Evolutionary conservation across 345 rosid species (phyloP).

Genomic region (Noccaea caerulescens): DNA sequence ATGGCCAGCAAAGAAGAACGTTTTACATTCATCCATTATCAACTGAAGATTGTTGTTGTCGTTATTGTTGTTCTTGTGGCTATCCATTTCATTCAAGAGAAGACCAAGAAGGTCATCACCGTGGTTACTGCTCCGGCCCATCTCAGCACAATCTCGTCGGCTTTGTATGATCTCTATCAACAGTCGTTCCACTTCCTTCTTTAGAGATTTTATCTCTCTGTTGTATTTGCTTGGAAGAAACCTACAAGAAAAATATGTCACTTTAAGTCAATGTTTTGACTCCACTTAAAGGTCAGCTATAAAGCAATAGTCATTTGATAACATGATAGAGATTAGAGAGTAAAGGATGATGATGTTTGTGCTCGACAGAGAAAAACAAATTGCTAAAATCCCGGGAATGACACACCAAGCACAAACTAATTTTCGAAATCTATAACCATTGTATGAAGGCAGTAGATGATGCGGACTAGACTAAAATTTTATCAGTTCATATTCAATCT

Average conservation of each 20-base stretch:
- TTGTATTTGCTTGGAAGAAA: slow-evolving; percentile 88
- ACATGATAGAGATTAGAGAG: neutral
- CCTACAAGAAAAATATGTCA: slow-evolving; percentile 45
- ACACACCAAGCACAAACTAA: slow-evolving; percentile 20
- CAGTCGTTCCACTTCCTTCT: slow-evolving; percentile 78
- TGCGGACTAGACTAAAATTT: neutral
- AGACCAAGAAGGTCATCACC: slow-evolving; percentile 87
- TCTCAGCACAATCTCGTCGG: slow-evolving; percentile 70
- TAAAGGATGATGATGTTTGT: neutral
- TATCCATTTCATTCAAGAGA: slow-evolving; percentile 76
- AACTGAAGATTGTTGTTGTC: slow-evolving; percentile 59
- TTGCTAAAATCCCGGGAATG: slow-evolving; percentile 22
- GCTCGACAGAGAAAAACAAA: slow-evolving; percentile 30
- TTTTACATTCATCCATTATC: slow-evolving; percentile 97
- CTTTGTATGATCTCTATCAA: slow-evolving; percentile 84
- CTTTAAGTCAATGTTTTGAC: slow-evolving; percentile 17
- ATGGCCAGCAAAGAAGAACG: slow-evolving; percentile 97
- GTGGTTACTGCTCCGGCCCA: slow-evolving; percentile 75
- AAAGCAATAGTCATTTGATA: slow-evolving; percentile 1
- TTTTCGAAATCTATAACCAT: neutral
- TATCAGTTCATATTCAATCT: neutral
- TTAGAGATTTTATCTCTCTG: slow-evolving; percentile 75
- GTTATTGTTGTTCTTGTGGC: slow-evolving; percentile 48
- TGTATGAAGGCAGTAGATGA: slow-evolving; percentile 1
- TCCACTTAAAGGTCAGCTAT: neutral